Evolutionary conservation across 1,284 basidiomycete species (phyloP), one percentile per base, ranked within the genome.

Genomic region (Cryptococcus floricola): DNA sequence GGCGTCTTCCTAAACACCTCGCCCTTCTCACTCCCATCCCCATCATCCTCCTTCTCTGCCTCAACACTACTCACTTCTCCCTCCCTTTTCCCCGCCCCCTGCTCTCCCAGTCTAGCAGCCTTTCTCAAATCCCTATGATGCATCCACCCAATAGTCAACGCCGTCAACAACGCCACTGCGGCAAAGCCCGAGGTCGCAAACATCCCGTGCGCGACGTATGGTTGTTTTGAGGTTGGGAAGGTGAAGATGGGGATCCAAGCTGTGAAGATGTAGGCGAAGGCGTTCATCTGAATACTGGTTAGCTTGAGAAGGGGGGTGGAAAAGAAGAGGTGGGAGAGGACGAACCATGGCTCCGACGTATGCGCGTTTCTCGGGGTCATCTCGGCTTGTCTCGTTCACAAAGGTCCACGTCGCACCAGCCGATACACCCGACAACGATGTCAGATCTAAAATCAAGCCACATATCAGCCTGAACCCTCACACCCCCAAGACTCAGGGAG

Each of bases 191-290:
- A 52, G 5, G 53, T 65, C 37, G 63, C 61, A 46, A 61, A 64
- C 57, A 66, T 65, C 14, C 67, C 67, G 2, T 48, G 60, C 12
- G 59, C 53, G 49, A 69, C 61, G 42, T 61, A 61, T 6, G 67
- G 65, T 46, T 69, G 67, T 25, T 57, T 53, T 34, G 56, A 50
- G 16, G 67, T 67, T 4, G 65, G 64, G 57, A 67, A 69, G 8
- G 67, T 67, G 56, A 69, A 67, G 52, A 69, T 65, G 8, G 67
- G 67, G 4, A 67, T 42, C 61, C 63, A 68, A 13, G 65, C 67
- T 12, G 60, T 65, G 55, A 66, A 66, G 50, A 67, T 63, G 55
- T 67, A 68, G 3, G 63, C 50, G 46, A 66, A 60, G 10, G 63
- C 65, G 56, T 68, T 68, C 65, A 66, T 66, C 59, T 64, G 48